A percentile compares a stretch with the other conserved stretches of the same genome.
Conservation (phyloP, 768 basidiomycete species). For the Suillus americanus region DNA sequence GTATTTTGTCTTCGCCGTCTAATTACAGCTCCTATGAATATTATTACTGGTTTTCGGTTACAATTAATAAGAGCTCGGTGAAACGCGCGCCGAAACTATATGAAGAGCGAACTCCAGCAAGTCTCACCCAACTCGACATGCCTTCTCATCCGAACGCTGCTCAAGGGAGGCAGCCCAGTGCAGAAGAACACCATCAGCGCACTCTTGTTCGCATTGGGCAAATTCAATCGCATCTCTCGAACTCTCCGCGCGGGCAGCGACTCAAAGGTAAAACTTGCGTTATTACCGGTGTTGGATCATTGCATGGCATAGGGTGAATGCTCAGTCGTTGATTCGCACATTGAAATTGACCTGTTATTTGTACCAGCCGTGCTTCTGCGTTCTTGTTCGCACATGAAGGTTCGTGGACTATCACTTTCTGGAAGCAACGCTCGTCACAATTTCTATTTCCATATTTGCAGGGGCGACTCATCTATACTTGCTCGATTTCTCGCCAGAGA, state of each 20-base stretch:
- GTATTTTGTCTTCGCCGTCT: not conserved
- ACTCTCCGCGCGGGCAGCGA: constrained; percentile 49
- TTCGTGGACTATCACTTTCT: constrained; percentile 22
- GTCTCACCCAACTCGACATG: not conserved
- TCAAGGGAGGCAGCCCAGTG: constrained; percentile 14
- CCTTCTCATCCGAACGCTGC: constrained; percentile 3
- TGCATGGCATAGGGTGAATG: constrained; percentile 83
- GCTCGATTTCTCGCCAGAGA: constrained; percentile 65
- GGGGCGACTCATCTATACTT: constrained; percentile 79
- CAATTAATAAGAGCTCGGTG: not conserved
- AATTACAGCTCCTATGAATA: not conserved
- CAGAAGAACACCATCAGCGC: constrained; percentile 56
- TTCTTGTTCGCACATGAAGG: constrained; percentile 82
- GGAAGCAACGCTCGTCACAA: constrained; percentile 5
- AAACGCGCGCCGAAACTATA: not conserved
- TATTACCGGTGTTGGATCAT: constrained; percentile 84
- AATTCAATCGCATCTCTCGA: constrained; percentile 66
- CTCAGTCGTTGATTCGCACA: constrained; percentile 12
- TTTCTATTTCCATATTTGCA: constrained; percentile 26
- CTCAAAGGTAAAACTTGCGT: constrained; percentile 81
- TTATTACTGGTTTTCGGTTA: not conserved
- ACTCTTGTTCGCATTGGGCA: constrained; percentile 66
- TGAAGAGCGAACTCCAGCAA: not conserved
- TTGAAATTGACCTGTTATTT: constrained; percentile 5
- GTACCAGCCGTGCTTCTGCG: constrained; percentile 64